Conservation (phyloP, 2,329 filamentous ascomycete genomes). For the Diplodia corticola region DNA sequence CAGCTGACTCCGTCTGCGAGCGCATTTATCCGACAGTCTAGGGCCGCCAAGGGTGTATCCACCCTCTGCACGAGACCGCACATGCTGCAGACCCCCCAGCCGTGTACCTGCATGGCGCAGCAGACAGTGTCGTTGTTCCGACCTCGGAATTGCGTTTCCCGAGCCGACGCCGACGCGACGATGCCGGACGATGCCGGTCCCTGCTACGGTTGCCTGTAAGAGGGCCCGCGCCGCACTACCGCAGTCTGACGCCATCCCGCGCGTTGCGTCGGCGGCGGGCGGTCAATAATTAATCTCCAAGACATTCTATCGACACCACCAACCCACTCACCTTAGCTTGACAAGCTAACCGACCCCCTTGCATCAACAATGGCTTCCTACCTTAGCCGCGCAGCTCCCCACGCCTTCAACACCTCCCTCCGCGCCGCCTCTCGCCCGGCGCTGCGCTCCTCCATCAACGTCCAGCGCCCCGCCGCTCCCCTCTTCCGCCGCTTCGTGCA, state of each 20-base stretch:
- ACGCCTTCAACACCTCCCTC: constrained; percentile 32
- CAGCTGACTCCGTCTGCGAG: not conserved
- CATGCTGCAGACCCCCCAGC: not conserved
- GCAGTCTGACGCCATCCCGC: constrained; percentile 19
- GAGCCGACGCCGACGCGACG: not conserved
- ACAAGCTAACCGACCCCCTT: not conserved
- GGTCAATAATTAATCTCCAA: constrained; percentile 3
- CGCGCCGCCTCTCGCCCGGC: constrained; percentile 32
- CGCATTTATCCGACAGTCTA: not conserved
- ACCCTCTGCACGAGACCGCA: not conserved
- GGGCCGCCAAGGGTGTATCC: not conserved
- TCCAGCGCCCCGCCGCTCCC: constrained; percentile 32
- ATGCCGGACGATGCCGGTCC: not conserved
- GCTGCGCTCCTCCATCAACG: constrained; percentile 9
- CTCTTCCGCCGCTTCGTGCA: constrained; percentile 42
- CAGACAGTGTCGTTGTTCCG: not conserved
- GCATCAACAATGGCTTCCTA: constrained; percentile 36
- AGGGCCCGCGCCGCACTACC: no score
- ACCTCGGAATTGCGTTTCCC: constrained; percentile 3
- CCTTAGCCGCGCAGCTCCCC: constrained; percentile 38
- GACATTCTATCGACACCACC: not conserved
- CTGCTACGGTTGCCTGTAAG: no score
- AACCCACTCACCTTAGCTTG: no score
- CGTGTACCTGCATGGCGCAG: constrained; percentile 4
- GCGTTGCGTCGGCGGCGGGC: not conserved